phyloP scores from a whole-genome alignment of 345 rosid genomes.

The Pugionium cornutum region DNA sequence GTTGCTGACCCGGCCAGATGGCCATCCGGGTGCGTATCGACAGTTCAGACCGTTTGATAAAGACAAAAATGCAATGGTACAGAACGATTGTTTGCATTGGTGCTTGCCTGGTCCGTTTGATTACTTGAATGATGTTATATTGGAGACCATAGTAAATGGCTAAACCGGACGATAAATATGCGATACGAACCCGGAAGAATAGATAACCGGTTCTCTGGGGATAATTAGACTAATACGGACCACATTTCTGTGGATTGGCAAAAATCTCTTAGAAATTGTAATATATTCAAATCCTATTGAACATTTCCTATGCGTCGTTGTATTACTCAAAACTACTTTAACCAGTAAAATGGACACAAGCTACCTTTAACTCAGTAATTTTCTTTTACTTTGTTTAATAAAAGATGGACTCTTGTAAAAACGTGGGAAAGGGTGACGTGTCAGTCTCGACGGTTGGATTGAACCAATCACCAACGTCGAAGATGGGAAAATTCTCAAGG shows the following conservation, averaged over 20 bases:
- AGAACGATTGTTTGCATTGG: conserved; percentile 95
- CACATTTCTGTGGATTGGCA: conserved; percentile 22
- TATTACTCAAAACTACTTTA: too few relatives aligned
- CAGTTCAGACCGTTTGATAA: conserved; percentile 63
- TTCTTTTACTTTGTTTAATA: too few relatives aligned
- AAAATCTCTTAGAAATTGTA: background rate
- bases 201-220: conserved; percentile 21
- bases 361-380: too few relatives aligned
- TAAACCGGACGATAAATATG: conserved; percentile 24
- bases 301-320: too few relatives aligned
- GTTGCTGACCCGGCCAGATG: conserved; percentile 71
- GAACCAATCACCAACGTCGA: too few relatives aligned
- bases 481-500: too few relatives aligned
- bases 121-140: conserved; percentile 78
- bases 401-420: too few relatives aligned
- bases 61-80: conserved; percentile 66
- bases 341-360: too few relatives aligned
- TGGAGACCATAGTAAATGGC: conserved; percentile 65
- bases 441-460: too few relatives aligned
- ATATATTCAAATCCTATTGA: too few relatives aligned
- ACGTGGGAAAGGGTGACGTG: too few relatives aligned
- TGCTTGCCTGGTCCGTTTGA: conserved; percentile 97
- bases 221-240: conserved; percentile 8
- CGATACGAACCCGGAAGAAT: conserved; percentile 7
- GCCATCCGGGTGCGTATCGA: conserved; percentile 92